A percentile compares a stretch with the other conserved stretches of the same genome.
These are phyloP conservation scores for Lactarius vividus DNA, from an alignment of 768 basidiomycete species.

Conservation along the genomic window DNA sequence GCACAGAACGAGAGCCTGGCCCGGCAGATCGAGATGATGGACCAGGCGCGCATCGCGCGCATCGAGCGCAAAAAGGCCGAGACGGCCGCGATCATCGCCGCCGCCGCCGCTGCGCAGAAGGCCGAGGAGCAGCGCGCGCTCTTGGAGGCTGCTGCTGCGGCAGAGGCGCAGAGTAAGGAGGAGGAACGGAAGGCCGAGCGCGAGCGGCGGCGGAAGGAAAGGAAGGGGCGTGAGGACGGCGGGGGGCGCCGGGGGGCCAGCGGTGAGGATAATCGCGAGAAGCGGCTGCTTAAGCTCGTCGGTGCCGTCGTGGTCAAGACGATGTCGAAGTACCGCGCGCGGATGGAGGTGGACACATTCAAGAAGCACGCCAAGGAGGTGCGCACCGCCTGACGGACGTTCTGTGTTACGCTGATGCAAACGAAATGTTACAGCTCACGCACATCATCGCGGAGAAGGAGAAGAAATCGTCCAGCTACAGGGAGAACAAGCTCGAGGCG, in stretches of 20 bases:
- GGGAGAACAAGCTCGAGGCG: slow-evolving; percentile 56
- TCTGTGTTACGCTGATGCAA: no score
- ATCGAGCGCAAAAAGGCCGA: slow-evolving; percentile 30
- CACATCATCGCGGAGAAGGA: slow-evolving; percentile 90
- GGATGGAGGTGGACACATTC: slow-evolving; percentile 77
- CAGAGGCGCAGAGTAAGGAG: slow-evolving; percentile 26
- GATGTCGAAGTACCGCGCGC: slow-evolving; percentile 84
- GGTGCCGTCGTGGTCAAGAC: slow-evolving; percentile 87
- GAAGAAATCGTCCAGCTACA: slow-evolving; percentile 81
- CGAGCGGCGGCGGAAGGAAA: slow-evolving; percentile 25
- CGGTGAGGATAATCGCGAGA: slow-evolving; percentile 67
- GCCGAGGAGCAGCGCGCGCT: slow-evolving; percentile 28
- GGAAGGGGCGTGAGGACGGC: slow-evolving; percentile 33
- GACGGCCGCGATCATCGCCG: slow-evolving; percentile 43
- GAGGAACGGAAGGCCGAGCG: slow-evolving; percentile 32
- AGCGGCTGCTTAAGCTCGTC: slow-evolving; percentile 76
- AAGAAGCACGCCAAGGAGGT: slow-evolving; percentile 97
- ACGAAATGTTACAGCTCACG: slow-evolving; percentile 57
- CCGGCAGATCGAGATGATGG: not conserved
- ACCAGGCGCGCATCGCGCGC: slow-evolving; percentile 20
- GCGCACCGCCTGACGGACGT: slow-evolving; percentile 30
- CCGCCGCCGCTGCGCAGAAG: slow-evolving; percentile 35
- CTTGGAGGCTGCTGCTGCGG: slow-evolving; percentile 28
- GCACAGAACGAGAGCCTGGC: not conserved
- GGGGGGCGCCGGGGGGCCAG: no score